phyloP scores from a whole-genome alignment of 1,284 basidiomycete genomes.

The Tilletia caries region DNA sequence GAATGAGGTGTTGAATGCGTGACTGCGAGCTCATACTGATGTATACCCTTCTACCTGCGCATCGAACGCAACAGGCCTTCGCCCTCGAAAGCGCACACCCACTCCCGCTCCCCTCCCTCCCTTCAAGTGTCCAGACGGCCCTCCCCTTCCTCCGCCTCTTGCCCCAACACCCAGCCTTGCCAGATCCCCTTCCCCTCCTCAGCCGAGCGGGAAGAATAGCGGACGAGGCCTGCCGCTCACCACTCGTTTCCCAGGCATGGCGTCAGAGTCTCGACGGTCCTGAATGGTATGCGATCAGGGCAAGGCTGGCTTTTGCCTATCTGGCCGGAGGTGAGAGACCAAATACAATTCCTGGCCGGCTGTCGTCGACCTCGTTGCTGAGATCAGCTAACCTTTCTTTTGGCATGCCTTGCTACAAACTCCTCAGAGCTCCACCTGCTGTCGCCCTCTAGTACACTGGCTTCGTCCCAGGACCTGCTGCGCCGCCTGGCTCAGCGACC shows the following conservation, averaged over 20 bases:
- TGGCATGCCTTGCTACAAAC: not conserved
- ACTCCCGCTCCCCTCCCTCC: constrained; percentile 4
- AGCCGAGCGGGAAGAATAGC: not conserved
- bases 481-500: not conserved
- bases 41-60: not conserved
- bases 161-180: not conserved
- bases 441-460: not conserved
- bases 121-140: too few relatives aligned
- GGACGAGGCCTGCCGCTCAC: not conserved
- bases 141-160: too few relatives aligned
- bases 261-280: not conserved
- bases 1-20: not conserved
- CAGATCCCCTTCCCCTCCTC: not conserved
- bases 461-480: constrained; percentile 1
- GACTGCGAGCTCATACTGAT: not conserved
- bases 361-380: too few relatives aligned
- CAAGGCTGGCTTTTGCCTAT: not conserved
- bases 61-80: not conserved
- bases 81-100: constrained; percentile 4
- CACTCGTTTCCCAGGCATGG: not conserved
- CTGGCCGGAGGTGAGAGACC: not conserved
- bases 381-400: too few relatives aligned
- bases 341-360: not conserved
- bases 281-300: constrained; percentile 5
- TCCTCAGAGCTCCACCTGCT: constrained; percentile 2